A percentile compares a stretch with the other conserved stretches of the same genome.
These are phyloP conservation scores for Geotrichum aggregatum DNA, from an alignment of 1,139 yeast species.

Conservation along the genomic window DNA sequence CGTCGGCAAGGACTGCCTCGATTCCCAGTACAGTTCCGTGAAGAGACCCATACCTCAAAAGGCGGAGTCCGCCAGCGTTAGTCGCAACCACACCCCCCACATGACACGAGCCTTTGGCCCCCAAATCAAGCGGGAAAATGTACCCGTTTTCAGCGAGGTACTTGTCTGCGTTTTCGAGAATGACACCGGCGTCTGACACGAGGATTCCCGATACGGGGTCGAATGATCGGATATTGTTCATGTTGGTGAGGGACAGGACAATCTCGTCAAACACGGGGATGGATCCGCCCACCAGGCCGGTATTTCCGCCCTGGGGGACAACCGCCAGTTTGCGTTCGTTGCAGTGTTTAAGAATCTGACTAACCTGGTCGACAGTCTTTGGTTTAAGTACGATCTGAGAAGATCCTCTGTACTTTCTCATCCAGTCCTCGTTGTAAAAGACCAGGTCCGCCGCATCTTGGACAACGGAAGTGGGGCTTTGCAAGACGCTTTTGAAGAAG, in stretches of 20 bases:
- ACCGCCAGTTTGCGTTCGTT: slow-evolving; percentile 74
- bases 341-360: slow-evolving; percentile 74
- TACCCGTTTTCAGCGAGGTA: slow-evolving; percentile 75
- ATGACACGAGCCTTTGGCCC: slow-evolving; percentile 96
- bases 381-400: slow-evolving; percentile 81
- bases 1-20: slow-evolving; percentile 89
- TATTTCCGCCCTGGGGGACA: slow-evolving; percentile 97
- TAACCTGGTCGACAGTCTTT: slow-evolving; percentile 72
- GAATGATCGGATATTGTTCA: slow-evolving; percentile 78
- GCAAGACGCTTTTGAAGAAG: slow-evolving; percentile 55
- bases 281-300: slow-evolving; percentile 95
- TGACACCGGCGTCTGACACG: slow-evolving; percentile 87
- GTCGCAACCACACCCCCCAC: slow-evolving; percentile 96
- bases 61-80: slow-evolving; percentile 91
- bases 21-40: slow-evolving; percentile 90
- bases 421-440: slow-evolving; percentile 88
- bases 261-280: slow-evolving; percentile 92
- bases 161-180: slow-evolving; percentile 80
- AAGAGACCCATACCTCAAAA: slow-evolving; percentile 83
- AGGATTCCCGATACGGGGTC: slow-evolving; percentile 80
- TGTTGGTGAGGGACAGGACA: slow-evolving; percentile 59
- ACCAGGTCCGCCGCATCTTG: slow-evolving; percentile 53
- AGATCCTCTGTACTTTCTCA: slow-evolving; percentile 90
- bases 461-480: slow-evolving; percentile 45
- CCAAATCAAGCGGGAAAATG: slow-evolving; percentile 89